These are phyloP conservation scores for Verticillium alfalfae DNA, from an alignment of 2,329 filamentous ascomycete species.

Conservation along the genomic window DNA sequence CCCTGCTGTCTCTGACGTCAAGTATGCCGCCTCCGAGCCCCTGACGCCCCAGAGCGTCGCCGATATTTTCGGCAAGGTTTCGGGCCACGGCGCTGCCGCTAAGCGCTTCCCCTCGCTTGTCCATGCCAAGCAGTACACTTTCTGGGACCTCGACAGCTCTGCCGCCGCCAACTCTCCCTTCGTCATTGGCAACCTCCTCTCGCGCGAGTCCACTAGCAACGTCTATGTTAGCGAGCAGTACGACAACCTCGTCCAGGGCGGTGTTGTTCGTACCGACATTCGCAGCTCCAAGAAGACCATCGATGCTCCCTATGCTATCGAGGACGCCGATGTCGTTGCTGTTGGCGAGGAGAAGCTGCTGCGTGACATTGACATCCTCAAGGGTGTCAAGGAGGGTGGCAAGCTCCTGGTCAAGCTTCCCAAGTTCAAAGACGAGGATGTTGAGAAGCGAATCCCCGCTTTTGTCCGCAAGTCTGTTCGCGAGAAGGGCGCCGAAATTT, in stretches of 20 bases:
- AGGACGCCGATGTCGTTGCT: slow-evolving; percentile 72
- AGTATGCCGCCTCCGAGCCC: slow-evolving; percentile 69
- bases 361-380: slow-evolving; percentile 68
- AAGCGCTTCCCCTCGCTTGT: slow-evolving; percentile 37
- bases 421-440: slow-evolving; percentile 78
- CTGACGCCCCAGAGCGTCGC: slow-evolving; percentile 52
- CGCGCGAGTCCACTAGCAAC: slow-evolving; percentile 64
- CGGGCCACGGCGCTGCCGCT: slow-evolving; percentile 46
- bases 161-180: slow-evolving; percentile 58
- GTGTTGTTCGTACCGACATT: slow-evolving; percentile 77
- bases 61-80: slow-evolving; percentile 39
- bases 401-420: slow-evolving; percentile 72
- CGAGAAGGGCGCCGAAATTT: slow-evolving; percentile 65
- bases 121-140: slow-evolving; percentile 76
- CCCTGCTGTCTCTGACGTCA: slow-evolving; percentile 72
- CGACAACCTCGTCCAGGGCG: slow-evolving; percentile 67
- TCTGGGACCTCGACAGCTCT: slow-evolving; percentile 87
- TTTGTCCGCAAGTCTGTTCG: slow-evolving; percentile 66
- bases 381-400: slow-evolving; percentile 63
- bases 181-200: slow-evolving; percentile 54
- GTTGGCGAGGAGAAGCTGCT: slow-evolving; percentile 74
- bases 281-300: slow-evolving; percentile 77
- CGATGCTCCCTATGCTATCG: slow-evolving; percentile 77
- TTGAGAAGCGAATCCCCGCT: slow-evolving; percentile 78
- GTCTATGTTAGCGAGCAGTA: slow-evolving; percentile 57